Percentiles rank a stretch among this genome's conserved stretches.
These are phyloP conservation scores for Pneumocystis wakefieldiae DNA, from an alignment of 1,139 yeast genomes.

Conservation along the genomic window DNA sequence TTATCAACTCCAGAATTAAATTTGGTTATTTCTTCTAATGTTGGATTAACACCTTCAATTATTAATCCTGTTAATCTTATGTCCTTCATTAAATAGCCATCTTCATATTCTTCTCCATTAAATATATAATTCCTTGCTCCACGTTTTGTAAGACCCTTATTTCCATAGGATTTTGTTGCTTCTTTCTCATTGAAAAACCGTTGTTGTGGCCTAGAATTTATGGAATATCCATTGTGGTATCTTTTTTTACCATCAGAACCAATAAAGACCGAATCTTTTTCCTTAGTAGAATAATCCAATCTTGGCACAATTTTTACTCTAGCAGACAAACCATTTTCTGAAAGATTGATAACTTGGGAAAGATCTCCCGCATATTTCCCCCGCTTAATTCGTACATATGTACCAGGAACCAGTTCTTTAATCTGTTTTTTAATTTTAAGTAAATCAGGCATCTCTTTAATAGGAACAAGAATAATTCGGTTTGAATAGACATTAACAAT, in stretches of 20 bases:
- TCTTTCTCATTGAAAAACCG: constrained; percentile 61
- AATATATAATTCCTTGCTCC: constrained; percentile 58
- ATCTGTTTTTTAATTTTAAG: constrained; percentile 84
- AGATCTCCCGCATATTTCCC: constrained; percentile 89
- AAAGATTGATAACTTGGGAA: constrained; percentile 81
- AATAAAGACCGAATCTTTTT: constrained; percentile 27
- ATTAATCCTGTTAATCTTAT: constrained; percentile 70
- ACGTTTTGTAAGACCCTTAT: constrained; percentile 42
- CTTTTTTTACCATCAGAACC: constrained; percentile 32
- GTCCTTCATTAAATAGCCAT: constrained; percentile 76
- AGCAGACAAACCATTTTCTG: constrained; percentile 90
- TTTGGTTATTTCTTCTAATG: constrained; percentile 72
- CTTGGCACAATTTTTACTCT: constrained; percentile 86
- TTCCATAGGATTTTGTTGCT: constrained; percentile 48
- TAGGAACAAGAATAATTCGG: constrained; percentile 73
- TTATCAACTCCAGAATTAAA: constrained; percentile 47
- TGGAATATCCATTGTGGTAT: constrained; percentile 27
- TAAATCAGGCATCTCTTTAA: constrained; percentile 86
- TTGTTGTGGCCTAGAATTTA: constrained; percentile 54
- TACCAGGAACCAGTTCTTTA: constrained; percentile 77
- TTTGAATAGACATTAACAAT: constrained; percentile 59
- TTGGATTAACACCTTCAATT: constrained; percentile 74
- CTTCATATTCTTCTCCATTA: constrained; percentile 74
- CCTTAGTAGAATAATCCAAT: constrained; percentile 69
- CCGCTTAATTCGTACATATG: constrained; percentile 75